Evolutionary conservation across 2,329 filamentous ascomycete species (phyloP), one percentile per base, ranked within the genome.

Genomic region (Simplicillium sp.): DNA sequence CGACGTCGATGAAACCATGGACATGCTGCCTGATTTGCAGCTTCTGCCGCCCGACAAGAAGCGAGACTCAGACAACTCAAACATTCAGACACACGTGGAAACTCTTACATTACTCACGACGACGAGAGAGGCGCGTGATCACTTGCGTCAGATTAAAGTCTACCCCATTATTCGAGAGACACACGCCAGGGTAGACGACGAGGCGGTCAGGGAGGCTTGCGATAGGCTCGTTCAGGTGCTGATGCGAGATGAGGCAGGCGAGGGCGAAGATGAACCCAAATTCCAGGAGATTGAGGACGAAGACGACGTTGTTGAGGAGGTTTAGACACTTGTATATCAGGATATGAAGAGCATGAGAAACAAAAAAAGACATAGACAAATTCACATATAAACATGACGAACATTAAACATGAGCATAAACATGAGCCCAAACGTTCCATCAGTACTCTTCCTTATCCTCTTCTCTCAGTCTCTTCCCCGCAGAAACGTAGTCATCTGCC

Each of bases 81-180:
- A 95, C 48, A 71, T 96, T 40, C 77, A 84, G 56, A 92, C 86
- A 3, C 89, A 97, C 58, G 64, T 98, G 15, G 92, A 98, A 65
- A 95, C 88, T 1, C 60, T 98, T 41, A 73, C 89, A 42, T 65
- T 98, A 14, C 62, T 98, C 43, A 89, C 86, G 0, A 89, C 84
- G 6, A 90, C 86, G 7, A 71, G 77, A 7, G 70, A 81, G 50
- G 87, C 83, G 2, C 75, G 90, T 44, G 84, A 94, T 7, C 65
- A 75, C 41, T 68, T 97, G 71, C 74, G 88, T 14, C 66, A 73
- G 14, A 70, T 90, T 36, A 86, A 87, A 52, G 85, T 95, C 1
- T 98, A 98, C 59, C 87, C 89, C 0, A 80, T 97, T 36, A 70
- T 97, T 15, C 73, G 92, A 39, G 92, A 97, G 61, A 82, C 84